phyloP scores from a whole-genome alignment of 2,329 filamentous ascomycete genomes.

The Aspergillus brunneoviolaceus region DNA sequence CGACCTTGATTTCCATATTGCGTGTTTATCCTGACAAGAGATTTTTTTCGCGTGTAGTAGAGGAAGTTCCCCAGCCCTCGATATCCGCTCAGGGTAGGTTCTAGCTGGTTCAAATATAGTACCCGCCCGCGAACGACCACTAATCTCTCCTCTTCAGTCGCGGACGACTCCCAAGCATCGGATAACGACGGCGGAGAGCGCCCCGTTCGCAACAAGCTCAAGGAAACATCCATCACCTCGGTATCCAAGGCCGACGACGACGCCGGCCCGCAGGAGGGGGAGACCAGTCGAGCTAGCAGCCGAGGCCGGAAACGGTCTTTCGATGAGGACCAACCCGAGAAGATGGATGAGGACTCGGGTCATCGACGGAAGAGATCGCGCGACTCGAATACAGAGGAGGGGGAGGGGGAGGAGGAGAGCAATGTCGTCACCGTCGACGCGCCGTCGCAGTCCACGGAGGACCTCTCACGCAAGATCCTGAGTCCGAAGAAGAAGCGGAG shows the following conservation, averaged over 20 bases:
- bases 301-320: constrained; percentile 38
- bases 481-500: constrained; percentile 47
- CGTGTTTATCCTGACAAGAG: neutral
- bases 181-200: constrained; percentile 52
- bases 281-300: constrained; percentile 22
- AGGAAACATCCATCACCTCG: constrained; percentile 60
- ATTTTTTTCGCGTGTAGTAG: neutral
- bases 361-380: constrained; percentile 45
- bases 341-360: constrained; percentile 29
- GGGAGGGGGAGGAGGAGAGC: constrained; percentile 20
- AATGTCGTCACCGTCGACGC: neutral
- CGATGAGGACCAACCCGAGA: constrained; percentile 32
- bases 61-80: neutral
- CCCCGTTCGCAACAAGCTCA: constrained; percentile 60
- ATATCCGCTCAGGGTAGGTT: neutral
- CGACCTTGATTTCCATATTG: neutral
- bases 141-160: constrained; percentile 10
- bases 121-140: neutral
- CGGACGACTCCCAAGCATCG: constrained; percentile 31
- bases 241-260: constrained; percentile 17
- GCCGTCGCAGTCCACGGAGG: constrained; percentile 17
- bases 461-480: constrained; percentile 24
- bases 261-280: constrained; percentile 8
- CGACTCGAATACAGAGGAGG: constrained; percentile 39
- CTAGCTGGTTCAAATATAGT: neutral